phyloP scores from a whole-genome alignment of 225 moss, liverwort and hornwort species.

The Neckera pumila region DNA sequence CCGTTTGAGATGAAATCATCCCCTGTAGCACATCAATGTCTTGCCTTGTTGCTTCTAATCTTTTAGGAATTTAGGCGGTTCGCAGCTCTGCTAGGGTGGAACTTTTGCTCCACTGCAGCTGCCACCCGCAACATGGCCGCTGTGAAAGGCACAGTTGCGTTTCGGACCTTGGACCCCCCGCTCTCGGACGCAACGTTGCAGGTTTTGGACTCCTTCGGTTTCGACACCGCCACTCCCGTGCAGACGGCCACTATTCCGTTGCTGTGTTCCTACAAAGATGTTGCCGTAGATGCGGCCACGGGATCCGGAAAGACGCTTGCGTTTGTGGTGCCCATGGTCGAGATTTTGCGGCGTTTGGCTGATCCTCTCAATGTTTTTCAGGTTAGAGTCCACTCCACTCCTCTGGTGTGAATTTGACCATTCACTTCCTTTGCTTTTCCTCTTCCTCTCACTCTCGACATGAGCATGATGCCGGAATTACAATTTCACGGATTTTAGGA shows the following conservation, averaged over 20 bases:
- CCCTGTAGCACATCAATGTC: background rate
- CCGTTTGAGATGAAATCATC: background rate
- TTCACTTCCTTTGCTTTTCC: background rate
- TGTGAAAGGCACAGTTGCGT: slow-evolving; percentile 40
- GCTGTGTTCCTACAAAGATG: slow-evolving; percentile 81
- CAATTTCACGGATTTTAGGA: background rate
- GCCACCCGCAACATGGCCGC: slow-evolving; percentile 10
- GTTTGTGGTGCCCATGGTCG: slow-evolving; percentile 77
- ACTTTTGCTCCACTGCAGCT: background rate
- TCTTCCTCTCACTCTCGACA: background rate
- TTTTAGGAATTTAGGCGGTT: too few relatives aligned
- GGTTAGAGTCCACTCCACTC: background rate
- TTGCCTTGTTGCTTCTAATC: background rate
- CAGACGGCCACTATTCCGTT: slow-evolving; percentile 87
- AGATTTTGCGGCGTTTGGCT: slow-evolving; percentile 62
- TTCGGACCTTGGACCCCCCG: slow-evolving; percentile 50
- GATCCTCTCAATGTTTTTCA: slow-evolving; percentile 64
- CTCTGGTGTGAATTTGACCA: background rate
- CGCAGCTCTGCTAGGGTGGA: background rate
- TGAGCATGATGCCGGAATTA: background rate
- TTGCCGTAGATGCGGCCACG: slow-evolving; percentile 94
- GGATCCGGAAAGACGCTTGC: slow-evolving; percentile 95
- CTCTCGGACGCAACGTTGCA: slow-evolving; percentile 63
- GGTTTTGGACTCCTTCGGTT: slow-evolving; percentile 61
- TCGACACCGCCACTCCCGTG: slow-evolving; percentile 76